A percentile compares a stretch with the other conserved stretches of the same genome.
phyloP scores from a whole-genome alignment of 768 basidiomycete genomes.

The Asterophora lycoperdoides region DNA sequence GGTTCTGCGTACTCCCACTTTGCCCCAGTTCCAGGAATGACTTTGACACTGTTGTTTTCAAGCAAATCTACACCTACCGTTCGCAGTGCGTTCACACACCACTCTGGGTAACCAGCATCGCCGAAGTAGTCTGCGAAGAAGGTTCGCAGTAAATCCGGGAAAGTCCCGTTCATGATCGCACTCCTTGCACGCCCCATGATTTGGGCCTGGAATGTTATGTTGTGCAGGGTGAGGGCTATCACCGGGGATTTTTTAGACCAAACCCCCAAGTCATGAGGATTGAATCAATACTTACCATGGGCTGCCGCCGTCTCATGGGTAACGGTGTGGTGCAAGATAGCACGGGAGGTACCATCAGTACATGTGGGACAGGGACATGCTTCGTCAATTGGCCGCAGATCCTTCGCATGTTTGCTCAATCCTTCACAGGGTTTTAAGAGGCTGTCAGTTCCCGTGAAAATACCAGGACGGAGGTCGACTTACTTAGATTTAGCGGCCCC shows the following conservation, averaged over 20 bases:
- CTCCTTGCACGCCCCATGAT: slow-evolving; percentile 83
- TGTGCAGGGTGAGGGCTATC: slow-evolving; percentile 76
- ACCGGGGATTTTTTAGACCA: slow-evolving; percentile 6
- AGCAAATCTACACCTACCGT: slow-evolving; percentile 83
- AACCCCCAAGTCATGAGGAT: slow-evolving; percentile 14
- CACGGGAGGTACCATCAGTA: slow-evolving; percentile 57
- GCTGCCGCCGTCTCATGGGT: slow-evolving; percentile 84
- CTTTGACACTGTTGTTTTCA: slow-evolving; percentile 44
- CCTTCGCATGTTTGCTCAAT: slow-evolving; percentile 65
- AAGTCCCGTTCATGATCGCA: slow-evolving; percentile 73
- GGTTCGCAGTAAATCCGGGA: slow-evolving; percentile 68
- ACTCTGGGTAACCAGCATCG: slow-evolving; percentile 74
- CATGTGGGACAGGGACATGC: slow-evolving; percentile 88
- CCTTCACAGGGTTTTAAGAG: slow-evolving; percentile 31
- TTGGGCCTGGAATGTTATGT: slow-evolving; percentile 81
- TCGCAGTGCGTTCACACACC: slow-evolving; percentile 82
- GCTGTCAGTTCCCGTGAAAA: background rate
- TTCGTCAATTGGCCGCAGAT: slow-evolving; percentile 70
- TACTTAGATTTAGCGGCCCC: slow-evolving; percentile 83
- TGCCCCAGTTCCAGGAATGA: slow-evolving; percentile 59
- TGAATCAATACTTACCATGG: slow-evolving; percentile 51
- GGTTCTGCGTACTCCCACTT: slow-evolving; percentile 77
- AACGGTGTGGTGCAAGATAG: slow-evolving; percentile 69
- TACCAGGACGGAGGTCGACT: slow-evolving; percentile 15
- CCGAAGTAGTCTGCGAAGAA: slow-evolving; percentile 83